Evolutionary conservation across 352 stramenopile species (phyloP), one percentile per base, ranked within the genome.

Genomic region (Pythium brachiatum): DNA sequence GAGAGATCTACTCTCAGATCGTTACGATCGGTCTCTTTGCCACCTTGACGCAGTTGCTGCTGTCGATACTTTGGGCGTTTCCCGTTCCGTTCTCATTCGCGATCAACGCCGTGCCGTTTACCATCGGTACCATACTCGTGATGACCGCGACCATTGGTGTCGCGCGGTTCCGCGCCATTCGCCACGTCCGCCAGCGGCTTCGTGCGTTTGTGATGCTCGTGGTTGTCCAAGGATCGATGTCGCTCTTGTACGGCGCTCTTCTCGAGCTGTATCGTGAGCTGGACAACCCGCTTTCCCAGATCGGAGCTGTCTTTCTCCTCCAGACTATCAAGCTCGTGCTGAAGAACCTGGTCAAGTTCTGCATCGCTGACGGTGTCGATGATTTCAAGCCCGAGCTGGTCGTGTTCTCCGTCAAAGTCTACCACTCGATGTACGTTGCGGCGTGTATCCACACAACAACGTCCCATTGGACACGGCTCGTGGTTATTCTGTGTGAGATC

Each of bases 1-100:
- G 20, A 23, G 34, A 56, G 34, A 12, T 13, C n/a, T 13, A 27
- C 3, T 16, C 34, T 26, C 43, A 58, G 25, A 18, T 39, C 15
- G 11, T 47, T 2, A n/a, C 23, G 5, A 53, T 43, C 12, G 58
- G 48, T 1, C 18, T 31, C 15, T 26, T 8, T 18, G 53, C 53
- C 51, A 25, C 29, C 16, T 27, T 4, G 5, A 41, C 38, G 38
- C 50, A 69, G 36, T 43, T 84, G 1, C 20, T 73, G 0, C 20
- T 78, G 32, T 62, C 61, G 7, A 55, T 53, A 9, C 31, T 56
- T 1, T 81, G 76, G 74, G 57, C 65, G 0, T 86, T 76, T 29
- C 74, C 70, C 0, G 68, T 81, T 8, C 74, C 76, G 9, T 83
- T 83, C 51, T 59, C 73, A 2, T 51, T 74, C 0, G 64, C 73